These are phyloP conservation scores for Psilocybe cubensis DNA, from an alignment of 768 basidiomycete species.

Conservation along the genomic window DNA sequence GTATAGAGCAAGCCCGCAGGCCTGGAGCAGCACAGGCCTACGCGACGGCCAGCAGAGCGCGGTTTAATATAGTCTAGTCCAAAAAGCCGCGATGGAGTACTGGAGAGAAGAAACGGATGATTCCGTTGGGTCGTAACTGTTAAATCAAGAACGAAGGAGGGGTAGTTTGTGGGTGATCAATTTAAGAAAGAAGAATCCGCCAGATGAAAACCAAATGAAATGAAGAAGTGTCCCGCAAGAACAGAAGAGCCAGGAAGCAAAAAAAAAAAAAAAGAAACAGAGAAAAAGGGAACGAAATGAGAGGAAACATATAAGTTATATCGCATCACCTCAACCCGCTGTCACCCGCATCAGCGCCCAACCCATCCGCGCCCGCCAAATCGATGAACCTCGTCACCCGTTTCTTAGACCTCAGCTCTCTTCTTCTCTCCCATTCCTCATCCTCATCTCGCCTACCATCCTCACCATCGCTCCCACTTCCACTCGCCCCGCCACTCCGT, in stretches of 20 bases:
- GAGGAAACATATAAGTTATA: background rate
- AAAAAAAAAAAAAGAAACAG: background rate
- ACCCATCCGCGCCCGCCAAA: conserved; percentile 38
- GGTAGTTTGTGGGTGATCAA: too few relatives aligned
- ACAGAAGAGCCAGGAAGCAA: background rate
- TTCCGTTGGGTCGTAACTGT: too few relatives aligned
- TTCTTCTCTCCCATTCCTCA: conserved; percentile 12
- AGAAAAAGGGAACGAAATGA: background rate
- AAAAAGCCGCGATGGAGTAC: too few relatives aligned
- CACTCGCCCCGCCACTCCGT: conserved; percentile 25
- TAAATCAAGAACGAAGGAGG: too few relatives aligned
- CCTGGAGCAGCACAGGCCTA: too few relatives aligned
- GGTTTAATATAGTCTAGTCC: too few relatives aligned
- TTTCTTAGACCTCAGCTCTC: conserved; percentile 65
- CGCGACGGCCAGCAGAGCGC: too few relatives aligned
- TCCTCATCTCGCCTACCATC: conserved; percentile 25
- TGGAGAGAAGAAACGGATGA: too few relatives aligned
- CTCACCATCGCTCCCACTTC: conserved; percentile 26
- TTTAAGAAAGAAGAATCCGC: background rate
- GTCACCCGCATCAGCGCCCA: conserved; percentile 16
- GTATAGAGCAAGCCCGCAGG: background rate
- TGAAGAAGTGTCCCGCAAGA: background rate
- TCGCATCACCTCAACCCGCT: conserved; percentile 23
- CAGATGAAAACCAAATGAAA: too few relatives aligned
- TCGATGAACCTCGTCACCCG: conserved; percentile 84